Percentiles rank a stretch among this genome's conserved stretches.
phyloP scores from a whole-genome alignment of 148 eudicot genomes.

The Camellia japonica region DNA sequence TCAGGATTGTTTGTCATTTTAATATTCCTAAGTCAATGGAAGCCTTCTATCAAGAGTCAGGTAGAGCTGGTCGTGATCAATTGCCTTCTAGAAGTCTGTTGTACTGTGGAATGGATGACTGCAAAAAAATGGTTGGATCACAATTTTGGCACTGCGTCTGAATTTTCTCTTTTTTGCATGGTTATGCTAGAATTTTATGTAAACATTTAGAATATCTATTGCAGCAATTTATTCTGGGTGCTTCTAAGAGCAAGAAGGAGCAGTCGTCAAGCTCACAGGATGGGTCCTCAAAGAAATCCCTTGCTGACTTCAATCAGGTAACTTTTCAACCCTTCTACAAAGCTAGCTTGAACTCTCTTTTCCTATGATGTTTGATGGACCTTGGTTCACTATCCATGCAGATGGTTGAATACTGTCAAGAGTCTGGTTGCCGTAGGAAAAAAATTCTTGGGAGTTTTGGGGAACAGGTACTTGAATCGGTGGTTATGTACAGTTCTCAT shows the following conservation, averaged over 20 bases:
- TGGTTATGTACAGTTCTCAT: constrained; percentile 5
- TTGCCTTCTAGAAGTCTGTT: constrained; percentile 72
- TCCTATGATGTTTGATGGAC: neutral
- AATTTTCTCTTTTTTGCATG: constrained; percentile 4
- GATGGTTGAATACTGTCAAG: constrained; percentile 90
- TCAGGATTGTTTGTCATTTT: constrained; percentile 85
- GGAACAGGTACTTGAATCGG: constrained; percentile 57
- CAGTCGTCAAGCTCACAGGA: constrained; percentile 46
- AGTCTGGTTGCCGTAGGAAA: constrained; percentile 74
- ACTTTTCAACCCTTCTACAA: constrained; percentile 4
- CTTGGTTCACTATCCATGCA: constrained; percentile 26
- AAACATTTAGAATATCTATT: neutral
- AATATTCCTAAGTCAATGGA: constrained; percentile 96
- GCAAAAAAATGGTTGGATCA: constrained; percentile 73
- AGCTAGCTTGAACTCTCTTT: neutral
- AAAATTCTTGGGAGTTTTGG: constrained; percentile 84
- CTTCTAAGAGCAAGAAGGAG: constrained; percentile 69
- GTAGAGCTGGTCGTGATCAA: constrained; percentile 98
- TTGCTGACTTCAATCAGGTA: constrained; percentile 74
- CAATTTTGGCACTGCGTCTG: neutral
- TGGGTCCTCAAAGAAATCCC: constrained; percentile 58
- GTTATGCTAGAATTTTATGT: neutral
- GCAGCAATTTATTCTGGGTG: constrained; percentile 75
- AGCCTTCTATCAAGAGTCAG: constrained; percentile 93
- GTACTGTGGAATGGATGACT: constrained; percentile 87